Evolutionary conservation across 352 stramenopile species (phyloP).

Genomic region (Phytophthora constricta): DNA sequence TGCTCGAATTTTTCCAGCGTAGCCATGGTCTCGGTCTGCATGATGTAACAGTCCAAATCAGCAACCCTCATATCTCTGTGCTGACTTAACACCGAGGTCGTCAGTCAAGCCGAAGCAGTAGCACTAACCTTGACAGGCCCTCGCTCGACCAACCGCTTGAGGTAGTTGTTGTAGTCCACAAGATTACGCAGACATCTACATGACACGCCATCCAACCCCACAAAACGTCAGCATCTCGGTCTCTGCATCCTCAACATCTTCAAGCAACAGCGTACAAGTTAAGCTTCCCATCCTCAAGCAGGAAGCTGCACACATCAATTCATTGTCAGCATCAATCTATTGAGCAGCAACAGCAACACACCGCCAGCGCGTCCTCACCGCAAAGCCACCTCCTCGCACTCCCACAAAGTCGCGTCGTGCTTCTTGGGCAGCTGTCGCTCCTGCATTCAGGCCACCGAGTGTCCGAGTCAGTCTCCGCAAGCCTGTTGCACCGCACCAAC

Average conservation of each 20-base stretch:
- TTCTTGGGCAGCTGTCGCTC: conserved; percentile 84
- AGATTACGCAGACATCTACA: conserved; percentile 81
- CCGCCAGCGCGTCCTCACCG: conserved; percentile 40
- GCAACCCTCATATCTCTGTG: too few relatives aligned
- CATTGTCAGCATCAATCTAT: background rate
- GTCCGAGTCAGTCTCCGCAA: too few relatives aligned
- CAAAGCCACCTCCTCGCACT: conserved; percentile 88
- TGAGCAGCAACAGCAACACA: too few relatives aligned
- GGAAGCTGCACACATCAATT: conserved; percentile 52
- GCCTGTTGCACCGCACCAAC: too few relatives aligned
- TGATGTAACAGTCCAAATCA: background rate
- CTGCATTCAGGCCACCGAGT: conserved; percentile 34
- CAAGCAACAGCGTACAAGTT: conserved; percentile 67
- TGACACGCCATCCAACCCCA: too few relatives aligned
- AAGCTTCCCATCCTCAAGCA: conserved; percentile 92
- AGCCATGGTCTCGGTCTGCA: conserved; percentile 68
- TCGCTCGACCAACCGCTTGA: conserved; percentile 70
- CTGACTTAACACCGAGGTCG: background rate
- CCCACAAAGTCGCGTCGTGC: conserved; percentile 89
- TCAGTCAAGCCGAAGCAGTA: background rate
- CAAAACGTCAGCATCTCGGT: background rate
- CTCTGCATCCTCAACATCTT: background rate
- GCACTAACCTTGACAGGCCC: conserved; percentile 66
- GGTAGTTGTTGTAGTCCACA: conserved; percentile 82
- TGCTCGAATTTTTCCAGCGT: conserved; percentile 88